A percentile compares a stretch with the other conserved stretches of the same genome.
These are phyloP conservation scores for Fusarium aywerte DNA, from an alignment of 2,329 filamentous ascomycete species.

Conservation along the genomic window DNA sequence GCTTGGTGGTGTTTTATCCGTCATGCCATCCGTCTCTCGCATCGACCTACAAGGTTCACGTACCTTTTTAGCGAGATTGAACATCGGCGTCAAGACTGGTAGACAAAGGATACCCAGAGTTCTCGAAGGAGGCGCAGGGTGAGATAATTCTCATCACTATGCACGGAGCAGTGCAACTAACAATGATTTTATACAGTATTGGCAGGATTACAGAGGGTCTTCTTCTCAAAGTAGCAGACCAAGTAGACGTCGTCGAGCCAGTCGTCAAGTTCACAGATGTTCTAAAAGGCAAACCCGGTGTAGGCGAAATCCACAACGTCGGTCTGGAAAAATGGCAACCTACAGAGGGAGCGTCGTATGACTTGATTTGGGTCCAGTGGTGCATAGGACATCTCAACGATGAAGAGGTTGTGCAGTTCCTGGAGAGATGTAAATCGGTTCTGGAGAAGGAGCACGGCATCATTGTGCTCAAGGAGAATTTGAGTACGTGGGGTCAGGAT, in stretches of 20 bases:
- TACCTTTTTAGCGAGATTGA: conserved; percentile 75
- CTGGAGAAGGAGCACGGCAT: conserved; percentile 45
- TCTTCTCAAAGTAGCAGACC: conserved; percentile 73
- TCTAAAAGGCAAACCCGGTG: conserved; percentile 67
- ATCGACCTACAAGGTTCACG: conserved; percentile 76
- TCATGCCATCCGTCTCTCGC: conserved; percentile 65
- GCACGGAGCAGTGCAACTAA: too few species aligned
- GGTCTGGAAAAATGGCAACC: conserved; percentile 78
- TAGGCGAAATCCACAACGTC: conserved; percentile 73
- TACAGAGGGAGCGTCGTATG: conserved; percentile 65
- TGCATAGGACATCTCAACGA: conserved; percentile 87
- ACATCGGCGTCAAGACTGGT: conserved; percentile 53
- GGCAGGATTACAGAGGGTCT: conserved; percentile 84
- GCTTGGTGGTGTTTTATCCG: conserved; percentile 89
- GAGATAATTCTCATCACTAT: too few species aligned
- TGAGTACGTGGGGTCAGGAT: conserved; percentile 68
- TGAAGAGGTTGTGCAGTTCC: conserved; percentile 72
- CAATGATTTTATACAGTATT: conserved; percentile 63
- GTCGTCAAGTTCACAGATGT: conserved; percentile 80
- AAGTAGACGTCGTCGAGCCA: conserved; percentile 87
- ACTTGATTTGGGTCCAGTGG: conserved; percentile 92
- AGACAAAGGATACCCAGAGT: conserved; percentile 46
- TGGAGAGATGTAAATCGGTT: conserved; percentile 67
- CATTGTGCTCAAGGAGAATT: conserved; percentile 72
- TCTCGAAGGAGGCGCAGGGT: conserved; percentile 57